phyloP scores from a whole-genome alignment of 78 protist species.

The Capsaspora owczarzaki region DNA sequence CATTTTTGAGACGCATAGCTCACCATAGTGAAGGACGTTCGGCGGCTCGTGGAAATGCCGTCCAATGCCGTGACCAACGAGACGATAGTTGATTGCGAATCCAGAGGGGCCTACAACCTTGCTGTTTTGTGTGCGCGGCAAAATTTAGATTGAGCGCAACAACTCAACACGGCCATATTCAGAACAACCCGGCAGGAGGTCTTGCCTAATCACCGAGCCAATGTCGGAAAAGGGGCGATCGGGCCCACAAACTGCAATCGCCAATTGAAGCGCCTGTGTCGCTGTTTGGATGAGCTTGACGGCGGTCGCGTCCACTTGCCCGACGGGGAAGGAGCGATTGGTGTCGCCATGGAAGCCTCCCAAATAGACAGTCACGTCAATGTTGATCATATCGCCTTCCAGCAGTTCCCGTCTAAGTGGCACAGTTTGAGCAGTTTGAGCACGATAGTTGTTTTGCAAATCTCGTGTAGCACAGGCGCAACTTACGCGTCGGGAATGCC shows the following conservation, averaged over 20 bases:
- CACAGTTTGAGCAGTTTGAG: neutral
- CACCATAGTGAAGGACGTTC: conserved; percentile 35
- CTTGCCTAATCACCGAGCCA: conserved; percentile 43
- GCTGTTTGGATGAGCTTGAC: conserved; percentile 35
- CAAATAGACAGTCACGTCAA: conserved; percentile 77
- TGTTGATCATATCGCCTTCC: conserved; percentile 52
- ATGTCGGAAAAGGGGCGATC: conserved; percentile 31
- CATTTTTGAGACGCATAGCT: neutral
- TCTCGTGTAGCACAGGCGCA: neutral
- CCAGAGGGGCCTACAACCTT: conserved; percentile 36
- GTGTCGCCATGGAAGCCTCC: conserved; percentile 83
- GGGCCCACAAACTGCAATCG: conserved; percentile 15
- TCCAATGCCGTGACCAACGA: conserved; percentile 90
- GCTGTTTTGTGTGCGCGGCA: neutral
- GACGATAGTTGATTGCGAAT: conserved; percentile 47
- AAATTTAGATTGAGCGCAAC: neutral
- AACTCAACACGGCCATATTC: too few species aligned
- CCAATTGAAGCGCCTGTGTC: conserved; percentile 13
- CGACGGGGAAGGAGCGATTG: conserved; percentile 66
- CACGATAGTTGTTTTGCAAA: neutral
- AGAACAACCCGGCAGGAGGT: too few species aligned
- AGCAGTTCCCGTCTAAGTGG: conserved; percentile 5
- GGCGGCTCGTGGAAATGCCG: conserved; percentile 80
- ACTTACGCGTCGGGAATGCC: conserved; percentile 86
- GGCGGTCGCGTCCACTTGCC: conserved; percentile 14